Percentiles rank a stretch among this genome's conserved stretches.
phyloP scores from a whole-genome alignment of 306 rosid genomes.

The Quercus gilva region DNA sequence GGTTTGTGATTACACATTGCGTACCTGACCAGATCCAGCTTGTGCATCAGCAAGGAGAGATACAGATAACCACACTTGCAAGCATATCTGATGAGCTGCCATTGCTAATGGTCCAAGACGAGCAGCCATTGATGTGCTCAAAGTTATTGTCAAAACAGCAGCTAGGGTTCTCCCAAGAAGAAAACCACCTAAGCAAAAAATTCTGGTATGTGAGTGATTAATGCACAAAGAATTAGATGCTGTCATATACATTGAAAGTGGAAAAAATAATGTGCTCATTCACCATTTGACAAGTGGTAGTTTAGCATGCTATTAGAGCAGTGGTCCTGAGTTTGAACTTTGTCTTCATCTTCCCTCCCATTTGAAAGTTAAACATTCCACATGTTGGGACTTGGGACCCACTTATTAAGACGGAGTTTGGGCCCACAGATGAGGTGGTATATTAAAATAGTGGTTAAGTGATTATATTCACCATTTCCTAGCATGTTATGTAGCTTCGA shows the following conservation, averaged over 20 bases:
- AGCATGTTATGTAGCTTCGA: background rate
- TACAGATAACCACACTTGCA: conserved; percentile 98
- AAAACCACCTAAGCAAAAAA: conserved; percentile 73
- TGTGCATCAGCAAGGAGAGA: conserved; percentile 92
- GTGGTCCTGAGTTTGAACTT: no score
- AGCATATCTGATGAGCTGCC: conserved; percentile 99
- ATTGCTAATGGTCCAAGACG: conserved; percentile 92
- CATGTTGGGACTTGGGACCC: no score
- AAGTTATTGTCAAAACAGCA: conserved; percentile 78
- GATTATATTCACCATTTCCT: no score
- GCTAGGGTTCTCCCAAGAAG: conserved; percentile 92
- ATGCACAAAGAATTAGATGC: background rate
- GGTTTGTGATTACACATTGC: background rate
- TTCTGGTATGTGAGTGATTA: background rate
- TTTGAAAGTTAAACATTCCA: no score
- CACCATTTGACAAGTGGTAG: background rate
- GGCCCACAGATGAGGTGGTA: no score
- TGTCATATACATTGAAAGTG: no score
- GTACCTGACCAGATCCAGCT: conserved; percentile 84
- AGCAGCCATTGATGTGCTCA: conserved; percentile 96
- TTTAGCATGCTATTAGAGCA: no score
- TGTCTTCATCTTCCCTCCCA: no score
- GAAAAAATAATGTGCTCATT: background rate
- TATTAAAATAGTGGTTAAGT: no score
- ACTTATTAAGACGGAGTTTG: no score